Evolutionary conservation across 1,284 basidiomycete genomes (phyloP).

Genomic region (Austroboletus novae-zelandiae): DNA sequence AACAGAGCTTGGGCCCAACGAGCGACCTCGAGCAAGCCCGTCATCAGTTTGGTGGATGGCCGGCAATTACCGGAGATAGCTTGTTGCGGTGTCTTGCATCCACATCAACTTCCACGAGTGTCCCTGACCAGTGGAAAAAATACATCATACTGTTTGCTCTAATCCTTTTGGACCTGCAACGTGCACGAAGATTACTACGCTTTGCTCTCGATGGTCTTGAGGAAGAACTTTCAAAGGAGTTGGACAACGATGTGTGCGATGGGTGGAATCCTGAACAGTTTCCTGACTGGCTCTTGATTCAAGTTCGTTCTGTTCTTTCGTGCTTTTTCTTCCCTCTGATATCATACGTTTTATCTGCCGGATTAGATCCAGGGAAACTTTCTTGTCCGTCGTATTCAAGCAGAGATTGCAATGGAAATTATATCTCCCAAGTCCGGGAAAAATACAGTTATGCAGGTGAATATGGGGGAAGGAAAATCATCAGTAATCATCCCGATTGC

Average conservation of each 20-base stretch:
- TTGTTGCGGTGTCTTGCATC: constrained; percentile 26
- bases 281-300: constrained; percentile 46
- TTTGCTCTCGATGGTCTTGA: not conserved
- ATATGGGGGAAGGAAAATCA: constrained; percentile 60
- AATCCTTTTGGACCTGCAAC: constrained; percentile 32
- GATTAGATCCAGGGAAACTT: constrained; percentile 45
- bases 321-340: not conserved
- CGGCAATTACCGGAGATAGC: constrained; percentile 21
- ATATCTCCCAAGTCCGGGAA: constrained; percentile 35
- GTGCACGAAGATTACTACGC: not conserved
- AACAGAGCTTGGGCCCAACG: not conserved
- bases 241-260: constrained; percentile 20
- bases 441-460: constrained; percentile 46
- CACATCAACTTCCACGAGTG: not conserved
- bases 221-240: not conserved
- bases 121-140: constrained; percentile 24
- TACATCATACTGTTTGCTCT: constrained; percentile 28
- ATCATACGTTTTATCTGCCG: not conserved
- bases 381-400: constrained; percentile 39
- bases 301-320: constrained; percentile 28
- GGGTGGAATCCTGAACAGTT: constrained; percentile 14
- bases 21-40: not conserved
- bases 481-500: constrained; percentile 52
- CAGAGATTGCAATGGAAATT: constrained; percentile 45
- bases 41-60: constrained; percentile 12